phyloP scores from a whole-genome alignment of 768 basidiomycete species.

The Lactarius evosmus region DNA sequence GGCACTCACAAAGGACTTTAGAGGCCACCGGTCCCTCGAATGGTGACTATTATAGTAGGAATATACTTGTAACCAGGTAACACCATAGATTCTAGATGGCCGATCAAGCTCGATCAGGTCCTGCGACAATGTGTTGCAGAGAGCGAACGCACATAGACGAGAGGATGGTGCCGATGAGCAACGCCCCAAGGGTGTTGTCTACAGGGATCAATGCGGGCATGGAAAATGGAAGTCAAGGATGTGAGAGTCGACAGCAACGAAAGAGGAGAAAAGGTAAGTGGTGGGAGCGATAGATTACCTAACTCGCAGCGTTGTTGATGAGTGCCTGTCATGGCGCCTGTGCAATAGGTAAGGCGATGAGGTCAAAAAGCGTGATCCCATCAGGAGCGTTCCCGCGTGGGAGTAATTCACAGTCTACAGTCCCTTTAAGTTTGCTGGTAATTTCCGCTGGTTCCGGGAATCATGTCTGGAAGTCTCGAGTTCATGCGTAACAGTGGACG shows the following conservation, averaged over 20 bases:
- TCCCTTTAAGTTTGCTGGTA: not conserved
- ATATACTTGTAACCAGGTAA: constrained; percentile 10
- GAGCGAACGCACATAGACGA: not conserved
- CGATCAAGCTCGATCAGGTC: not conserved
- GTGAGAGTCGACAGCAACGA: not conserved
- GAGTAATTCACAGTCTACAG: not conserved
- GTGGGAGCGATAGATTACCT: not conserved
- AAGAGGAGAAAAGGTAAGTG: not conserved
- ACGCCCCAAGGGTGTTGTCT: not conserved
- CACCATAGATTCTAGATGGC: not conserved
- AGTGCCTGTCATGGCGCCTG: not conserved
- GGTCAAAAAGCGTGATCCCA: not conserved
- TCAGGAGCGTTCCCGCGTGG: not conserved
- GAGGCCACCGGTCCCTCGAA: not conserved
- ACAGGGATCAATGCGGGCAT: not conserved
- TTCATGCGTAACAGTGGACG: not conserved
- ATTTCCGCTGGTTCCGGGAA: not conserved
- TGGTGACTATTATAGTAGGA: not conserved
- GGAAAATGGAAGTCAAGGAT: not conserved
- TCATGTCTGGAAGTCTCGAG: not conserved
- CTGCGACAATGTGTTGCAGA: not conserved
- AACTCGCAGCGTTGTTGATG: not conserved
- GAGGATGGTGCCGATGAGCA: not conserved
- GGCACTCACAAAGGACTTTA: not conserved
- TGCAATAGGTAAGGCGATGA: not conserved